Conservation (phyloP, 495 filamentous ascomycete genomes). For the Talaromyces proteolyticus region DNA sequence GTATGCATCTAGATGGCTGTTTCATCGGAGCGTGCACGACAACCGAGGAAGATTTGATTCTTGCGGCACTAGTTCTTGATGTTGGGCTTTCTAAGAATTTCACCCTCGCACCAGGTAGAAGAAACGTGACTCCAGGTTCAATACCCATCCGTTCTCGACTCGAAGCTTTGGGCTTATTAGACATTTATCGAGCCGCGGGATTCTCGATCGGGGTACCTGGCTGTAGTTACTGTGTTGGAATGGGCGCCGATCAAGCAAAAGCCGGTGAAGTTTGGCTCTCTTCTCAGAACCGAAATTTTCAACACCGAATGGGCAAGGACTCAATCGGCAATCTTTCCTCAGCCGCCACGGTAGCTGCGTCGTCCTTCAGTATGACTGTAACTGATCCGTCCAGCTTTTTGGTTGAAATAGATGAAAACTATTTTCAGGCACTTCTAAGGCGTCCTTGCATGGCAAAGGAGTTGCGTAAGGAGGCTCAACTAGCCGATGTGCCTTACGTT, state of each 20-base stretch:
- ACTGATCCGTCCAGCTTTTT: constrained; percentile 23
- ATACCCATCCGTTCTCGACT: constrained; percentile 28
- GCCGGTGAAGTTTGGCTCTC: constrained; percentile 39
- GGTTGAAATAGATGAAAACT: constrained; percentile 16
- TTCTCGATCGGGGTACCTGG: constrained; percentile 36
- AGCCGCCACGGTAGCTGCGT: constrained; percentile 36
- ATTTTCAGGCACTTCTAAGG: constrained; percentile 10
- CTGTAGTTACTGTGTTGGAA: constrained; percentile 43
- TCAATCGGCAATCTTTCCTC: constrained; percentile 34
- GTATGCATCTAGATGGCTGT: constrained; percentile 31
- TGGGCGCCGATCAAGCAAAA: constrained; percentile 32
- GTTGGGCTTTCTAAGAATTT: constrained; percentile 24
- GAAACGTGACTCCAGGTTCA: constrained; percentile 34
- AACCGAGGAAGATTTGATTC: constrained; percentile 38
- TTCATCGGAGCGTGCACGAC: constrained; percentile 47
- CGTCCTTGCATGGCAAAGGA: background rate
- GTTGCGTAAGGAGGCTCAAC: constrained; percentile 9
- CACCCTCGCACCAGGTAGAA: constrained; percentile 22
- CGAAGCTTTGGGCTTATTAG: constrained; percentile 21
- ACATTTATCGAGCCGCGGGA: constrained; percentile 33
- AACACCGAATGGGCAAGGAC: constrained; percentile 42
- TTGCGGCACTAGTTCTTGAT: constrained; percentile 34
- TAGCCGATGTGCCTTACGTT: no score
- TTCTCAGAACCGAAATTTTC: constrained; percentile 41
- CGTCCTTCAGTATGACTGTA: constrained; percentile 30